A percentile compares a stretch with the other conserved stretches of the same genome.
Conservation (phyloP, 2,329 filamentous ascomycete genomes). For the Rhexocercosporidium sp. region DNA sequence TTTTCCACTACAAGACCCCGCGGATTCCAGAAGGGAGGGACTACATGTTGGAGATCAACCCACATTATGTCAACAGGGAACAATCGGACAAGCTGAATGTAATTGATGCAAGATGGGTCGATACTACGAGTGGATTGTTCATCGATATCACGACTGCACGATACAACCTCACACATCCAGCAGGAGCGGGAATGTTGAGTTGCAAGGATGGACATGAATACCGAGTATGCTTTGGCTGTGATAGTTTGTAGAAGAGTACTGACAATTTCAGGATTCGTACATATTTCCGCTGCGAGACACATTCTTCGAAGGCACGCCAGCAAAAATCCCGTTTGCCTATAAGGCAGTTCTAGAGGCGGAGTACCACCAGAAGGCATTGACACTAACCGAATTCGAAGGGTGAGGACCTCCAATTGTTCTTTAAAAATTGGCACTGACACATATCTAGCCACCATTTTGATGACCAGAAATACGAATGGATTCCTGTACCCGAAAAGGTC, state of each 20-base stretch:
- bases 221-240: slow-evolving; percentile 42
- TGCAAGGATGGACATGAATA: slow-evolving; percentile 59
- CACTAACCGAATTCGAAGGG: slow-evolving; percentile 57
- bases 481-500: slow-evolving; percentile 33
- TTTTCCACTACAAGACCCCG: slow-evolving; percentile 42
- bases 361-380: slow-evolving; percentile 59
- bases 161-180: slow-evolving; percentile 45
- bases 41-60: slow-evolving; percentile 81
- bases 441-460: slow-evolving; percentile 49
- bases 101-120: slow-evolving; percentile 86
- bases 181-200: slow-evolving; percentile 51
- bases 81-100: slow-evolving; percentile 74
- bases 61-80: slow-evolving; percentile 66
- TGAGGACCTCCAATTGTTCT: slow-evolving; percentile 43
- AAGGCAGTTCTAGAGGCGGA: slow-evolving; percentile 62
- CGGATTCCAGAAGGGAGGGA: slow-evolving; percentile 48
- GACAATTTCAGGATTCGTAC: slow-evolving; percentile 53
- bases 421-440: background rate
- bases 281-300: slow-evolving; percentile 74
- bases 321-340: slow-evolving; percentile 69
- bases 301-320: slow-evolving; percentile 68
- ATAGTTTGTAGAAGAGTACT: background rate
- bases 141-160: slow-evolving; percentile 83
- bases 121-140: slow-evolving; percentile 76
- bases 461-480: slow-evolving; percentile 45